phyloP scores from a whole-genome alignment of 106 monocot species.

The Allium cepa region DNA sequence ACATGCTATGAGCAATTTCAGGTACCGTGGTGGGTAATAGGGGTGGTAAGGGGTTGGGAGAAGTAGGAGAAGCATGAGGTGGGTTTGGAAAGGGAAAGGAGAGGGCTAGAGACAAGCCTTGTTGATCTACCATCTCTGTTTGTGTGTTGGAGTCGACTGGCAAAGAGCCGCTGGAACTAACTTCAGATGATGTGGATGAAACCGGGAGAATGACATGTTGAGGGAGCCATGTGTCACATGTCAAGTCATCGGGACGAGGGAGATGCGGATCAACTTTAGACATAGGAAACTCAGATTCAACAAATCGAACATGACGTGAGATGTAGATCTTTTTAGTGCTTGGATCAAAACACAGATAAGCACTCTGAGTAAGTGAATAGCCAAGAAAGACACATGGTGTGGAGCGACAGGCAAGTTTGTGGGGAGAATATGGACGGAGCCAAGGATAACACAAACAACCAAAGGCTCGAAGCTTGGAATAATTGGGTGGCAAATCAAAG shows the following conservation, averaged over 20 bases:
- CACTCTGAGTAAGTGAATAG: slow-evolving; percentile 7
- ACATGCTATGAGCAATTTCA: too few relatives aligned
- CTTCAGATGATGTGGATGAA: background rate
- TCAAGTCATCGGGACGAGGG: background rate
- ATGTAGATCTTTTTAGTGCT: background rate
- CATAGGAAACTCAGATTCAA: background rate
- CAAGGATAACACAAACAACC: slow-evolving; percentile 7
- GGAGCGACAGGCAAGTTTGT: background rate
- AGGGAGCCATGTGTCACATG: background rate
- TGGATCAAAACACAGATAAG: background rate
- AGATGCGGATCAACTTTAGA: background rate
- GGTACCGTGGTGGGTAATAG: too few relatives aligned
- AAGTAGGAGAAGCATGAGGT: too few relatives aligned
- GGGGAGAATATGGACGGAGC: slow-evolving; percentile 1
- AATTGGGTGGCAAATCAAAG: background rate
- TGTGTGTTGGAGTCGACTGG: too few relatives aligned
- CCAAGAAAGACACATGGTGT: slow-evolving; percentile 6
- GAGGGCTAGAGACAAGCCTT: too few relatives aligned
- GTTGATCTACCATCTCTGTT: too few relatives aligned
- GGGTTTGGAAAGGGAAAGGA: too few relatives aligned
- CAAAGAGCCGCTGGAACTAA: too few relatives aligned
- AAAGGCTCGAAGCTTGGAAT: slow-evolving; percentile 1
- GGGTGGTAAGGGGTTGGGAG: too few relatives aligned
- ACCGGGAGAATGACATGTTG: background rate
- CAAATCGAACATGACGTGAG: slow-evolving; percentile 6